These are phyloP conservation scores for Aurifilum marmelostoma DNA, from an alignment of 2,329 filamentous ascomycete species.

Conservation along the genomic window DNA sequence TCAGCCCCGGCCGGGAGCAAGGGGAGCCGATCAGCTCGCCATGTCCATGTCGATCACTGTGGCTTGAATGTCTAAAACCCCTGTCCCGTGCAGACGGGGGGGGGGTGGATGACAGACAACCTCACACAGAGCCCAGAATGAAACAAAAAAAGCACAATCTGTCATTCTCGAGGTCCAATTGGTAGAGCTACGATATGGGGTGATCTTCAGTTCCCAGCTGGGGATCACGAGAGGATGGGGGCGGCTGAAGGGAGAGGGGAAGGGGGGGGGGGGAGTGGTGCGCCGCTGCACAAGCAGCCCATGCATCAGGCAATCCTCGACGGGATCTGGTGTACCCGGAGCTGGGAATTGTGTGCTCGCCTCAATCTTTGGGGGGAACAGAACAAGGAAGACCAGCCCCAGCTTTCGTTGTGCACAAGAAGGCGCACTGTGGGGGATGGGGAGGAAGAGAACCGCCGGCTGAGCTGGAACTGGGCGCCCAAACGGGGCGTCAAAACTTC, in stretches of 20 bases:
- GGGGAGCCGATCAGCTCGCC: background rate
- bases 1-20: no score
- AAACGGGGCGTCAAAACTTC: background rate
- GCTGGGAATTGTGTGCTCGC: background rate
- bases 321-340: background rate
- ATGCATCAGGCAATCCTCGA: background rate
- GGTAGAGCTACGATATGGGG: constrained; percentile 4
- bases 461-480: no score
- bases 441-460: no score
- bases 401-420: background rate
- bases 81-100: no score
- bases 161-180: background rate
- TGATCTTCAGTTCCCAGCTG: background rate
- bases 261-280: no score
- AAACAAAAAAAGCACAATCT: background rate
- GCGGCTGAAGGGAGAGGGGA: no score
- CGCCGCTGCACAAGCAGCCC: background rate
- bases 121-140: background rate
- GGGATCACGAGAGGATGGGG: no score
- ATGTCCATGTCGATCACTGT: constrained; percentile 4
- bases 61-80: background rate
- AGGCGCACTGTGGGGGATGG: background rate
- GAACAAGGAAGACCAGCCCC: no score
- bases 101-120: no score
- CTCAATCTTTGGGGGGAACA: no score